Conservation (phyloP, 2,329 filamentous ascomycete genomes). For the Didymella glomerata region DNA sequence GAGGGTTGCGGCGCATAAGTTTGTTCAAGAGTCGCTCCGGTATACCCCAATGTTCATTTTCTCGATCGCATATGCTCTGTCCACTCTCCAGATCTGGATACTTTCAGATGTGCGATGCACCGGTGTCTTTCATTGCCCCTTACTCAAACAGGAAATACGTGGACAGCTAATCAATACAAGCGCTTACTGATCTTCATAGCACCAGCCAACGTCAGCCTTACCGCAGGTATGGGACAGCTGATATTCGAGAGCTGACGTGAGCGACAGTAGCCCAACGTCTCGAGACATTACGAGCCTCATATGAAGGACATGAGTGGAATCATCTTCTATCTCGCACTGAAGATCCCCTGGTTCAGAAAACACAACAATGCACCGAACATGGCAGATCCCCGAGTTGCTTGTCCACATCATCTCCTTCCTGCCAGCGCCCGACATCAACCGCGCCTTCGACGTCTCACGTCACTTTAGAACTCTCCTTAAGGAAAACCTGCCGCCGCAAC, state of each 20-base stretch:
- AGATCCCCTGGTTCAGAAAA: neutral
- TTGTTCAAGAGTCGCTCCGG: conserved; percentile 2
- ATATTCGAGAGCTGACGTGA: conserved; percentile 8
- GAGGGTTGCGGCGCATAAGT: neutral
- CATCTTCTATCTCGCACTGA: neutral
- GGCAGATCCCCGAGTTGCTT: conserved; percentile 29
- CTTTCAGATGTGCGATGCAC: neutral
- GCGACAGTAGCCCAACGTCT: neutral
- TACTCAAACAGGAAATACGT: neutral
- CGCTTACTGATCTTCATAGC: conserved; percentile 8
- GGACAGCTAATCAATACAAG: neutral
- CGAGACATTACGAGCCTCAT: neutral
- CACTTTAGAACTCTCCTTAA: conserved; percentile 18
- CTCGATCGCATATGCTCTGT: neutral
- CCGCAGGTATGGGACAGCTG: neutral
- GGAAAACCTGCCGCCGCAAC: conserved; percentile 20
- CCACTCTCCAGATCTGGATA: neutral
- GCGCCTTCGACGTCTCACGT: conserved; percentile 14
- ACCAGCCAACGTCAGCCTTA: neutral
- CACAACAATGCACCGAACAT: conserved; percentile 23
- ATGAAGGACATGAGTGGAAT: no score
- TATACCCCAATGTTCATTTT: conserved; percentile 18
- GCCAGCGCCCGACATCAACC: conserved; percentile 3
- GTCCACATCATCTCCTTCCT: conserved; percentile 23
- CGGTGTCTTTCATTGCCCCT: neutral